Conservation (phyloP, 2,329 filamentous ascomycete species). For the Rhinocladiella similis region DNA sequence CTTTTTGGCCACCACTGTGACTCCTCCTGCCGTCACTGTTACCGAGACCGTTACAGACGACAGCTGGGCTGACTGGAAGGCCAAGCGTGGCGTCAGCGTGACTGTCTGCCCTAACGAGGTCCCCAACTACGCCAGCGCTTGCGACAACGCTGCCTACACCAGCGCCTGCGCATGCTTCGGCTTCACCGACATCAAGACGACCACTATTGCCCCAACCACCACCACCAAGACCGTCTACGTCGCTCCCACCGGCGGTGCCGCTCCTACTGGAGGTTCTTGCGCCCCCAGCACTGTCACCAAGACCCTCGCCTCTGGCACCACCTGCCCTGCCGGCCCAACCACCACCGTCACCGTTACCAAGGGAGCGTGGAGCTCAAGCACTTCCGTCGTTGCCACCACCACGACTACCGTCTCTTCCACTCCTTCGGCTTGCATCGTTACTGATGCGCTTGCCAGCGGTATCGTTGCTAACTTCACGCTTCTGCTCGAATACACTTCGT, state of each 20-base stretch:
- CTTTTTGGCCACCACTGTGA: slow-evolving; percentile 25
- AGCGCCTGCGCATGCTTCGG: slow-evolving; percentile 27
- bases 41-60: slow-evolving; percentile 15
- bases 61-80: slow-evolving; percentile 5
- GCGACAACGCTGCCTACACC: slow-evolving; percentile 24
- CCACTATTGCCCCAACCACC: slow-evolving; percentile 27
- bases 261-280: slow-evolving; percentile 4
- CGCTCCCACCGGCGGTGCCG: slow-evolving; percentile 18
- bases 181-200: slow-evolving; percentile 25
- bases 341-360: slow-evolving; percentile 10
- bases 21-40: slow-evolving; percentile 18
- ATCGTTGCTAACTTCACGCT: slow-evolving; percentile 24
- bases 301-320: neutral
- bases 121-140: slow-evolving; percentile 30
- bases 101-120: slow-evolving; percentile 30
- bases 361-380: neutral
- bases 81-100: slow-evolving; percentile 22
- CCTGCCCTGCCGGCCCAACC: neutral
- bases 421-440: slow-evolving; percentile 16
- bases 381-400: neutral
- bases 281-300: slow-evolving; percentile 13
- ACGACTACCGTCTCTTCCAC: slow-evolving; percentile 1
- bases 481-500: slow-evolving; percentile 26
- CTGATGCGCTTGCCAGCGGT: slow-evolving; percentile 19
- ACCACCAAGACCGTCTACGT: slow-evolving; percentile 30